Percentiles rank a stretch among this genome's conserved stretches.
These are phyloP conservation scores for Spencermartinsiella europaea DNA, from an alignment of 805 yeast species.

Conservation along the genomic window DNA sequence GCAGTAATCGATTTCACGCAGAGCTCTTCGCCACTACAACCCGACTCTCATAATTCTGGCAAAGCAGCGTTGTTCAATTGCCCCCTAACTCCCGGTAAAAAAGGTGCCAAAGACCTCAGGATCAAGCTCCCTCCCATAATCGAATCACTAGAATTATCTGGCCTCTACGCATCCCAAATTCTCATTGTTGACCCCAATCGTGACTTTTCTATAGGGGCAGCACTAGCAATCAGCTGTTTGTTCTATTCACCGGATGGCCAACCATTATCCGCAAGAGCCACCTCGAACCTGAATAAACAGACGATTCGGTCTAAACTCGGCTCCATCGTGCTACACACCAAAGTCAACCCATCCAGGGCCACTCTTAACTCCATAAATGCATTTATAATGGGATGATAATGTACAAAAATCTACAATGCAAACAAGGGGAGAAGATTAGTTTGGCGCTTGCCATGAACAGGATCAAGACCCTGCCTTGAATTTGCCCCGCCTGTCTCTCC, in stretches of 20 bases:
- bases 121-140: constrained; percentile 41
- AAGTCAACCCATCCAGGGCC: constrained; percentile 70
- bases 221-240: constrained; percentile 46
- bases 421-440: background rate
- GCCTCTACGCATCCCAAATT: constrained; percentile 22
- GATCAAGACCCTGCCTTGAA: too few species aligned
- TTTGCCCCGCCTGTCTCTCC: background rate
- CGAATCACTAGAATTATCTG: constrained; percentile 20
- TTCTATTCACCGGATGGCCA: constrained; percentile 43
- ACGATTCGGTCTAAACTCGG: constrained; percentile 53
- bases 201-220: constrained; percentile 62
- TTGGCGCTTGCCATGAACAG: too few species aligned
- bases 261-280: constrained; percentile 8
- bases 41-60: background rate
- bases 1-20: background rate
- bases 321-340: constrained; percentile 41
- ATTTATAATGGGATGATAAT: constrained; percentile 43
- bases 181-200: constrained; percentile 54
- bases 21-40: constrained; percentile 1
- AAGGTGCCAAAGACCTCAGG: constrained; percentile 61
- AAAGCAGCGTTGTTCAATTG: background rate
- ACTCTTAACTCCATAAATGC: constrained; percentile 69
- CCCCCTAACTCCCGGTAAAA: constrained; percentile 41
- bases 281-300: constrained; percentile 37
- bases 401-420: background rate